Conservation (phyloP, 2,329 filamentous ascomycete species). For the Annulohypoxylon truncatum region DNA sequence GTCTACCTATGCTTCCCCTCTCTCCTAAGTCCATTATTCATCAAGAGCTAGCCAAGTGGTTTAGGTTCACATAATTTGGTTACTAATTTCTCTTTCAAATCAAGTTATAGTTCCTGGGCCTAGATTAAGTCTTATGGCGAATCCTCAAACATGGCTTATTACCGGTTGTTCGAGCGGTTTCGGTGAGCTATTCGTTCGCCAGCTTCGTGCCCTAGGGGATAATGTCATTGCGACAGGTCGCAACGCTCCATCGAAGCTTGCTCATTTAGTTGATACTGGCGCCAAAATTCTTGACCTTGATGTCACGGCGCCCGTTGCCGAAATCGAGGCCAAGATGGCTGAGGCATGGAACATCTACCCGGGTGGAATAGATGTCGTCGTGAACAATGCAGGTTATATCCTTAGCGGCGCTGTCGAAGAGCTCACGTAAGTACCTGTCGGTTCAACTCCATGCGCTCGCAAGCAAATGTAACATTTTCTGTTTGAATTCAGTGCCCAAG, state of each 20-base stretch:
- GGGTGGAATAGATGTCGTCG: slow-evolving; percentile 52
- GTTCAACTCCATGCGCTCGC: background rate
- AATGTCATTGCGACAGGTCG: slow-evolving; percentile 58
- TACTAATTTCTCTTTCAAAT: background rate
- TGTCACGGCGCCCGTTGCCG: slow-evolving; percentile 36
- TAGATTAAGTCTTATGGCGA: background rate
- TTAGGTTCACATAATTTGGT: background rate
- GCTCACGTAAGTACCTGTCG: slow-evolving; percentile 36
- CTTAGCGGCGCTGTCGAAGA: slow-evolving; percentile 47
- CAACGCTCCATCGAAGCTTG: slow-evolving; percentile 49
- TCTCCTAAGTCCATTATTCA: too few species aligned
- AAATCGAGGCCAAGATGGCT: slow-evolving; percentile 36
- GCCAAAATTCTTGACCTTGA: slow-evolving; percentile 48
- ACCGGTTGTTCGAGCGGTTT: slow-evolving; percentile 59
- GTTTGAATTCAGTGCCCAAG: slow-evolving; percentile 39
- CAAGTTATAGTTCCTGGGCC: background rate
- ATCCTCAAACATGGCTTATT: slow-evolving; percentile 53
- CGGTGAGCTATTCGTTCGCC: slow-evolving; percentile 53
- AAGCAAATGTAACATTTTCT: background rate
- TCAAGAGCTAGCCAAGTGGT: too few species aligned
- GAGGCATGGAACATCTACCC: slow-evolving; percentile 39
- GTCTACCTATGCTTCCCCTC: background rate
- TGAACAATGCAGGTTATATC: slow-evolving; percentile 55
- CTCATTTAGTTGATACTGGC: slow-evolving; percentile 51
- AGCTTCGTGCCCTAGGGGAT: slow-evolving; percentile 53